A percentile compares a stretch with the other conserved stretches of the same genome.
phyloP scores from a whole-genome alignment of 1,284 basidiomycete genomes.

The Peniophora sp. region DNA sequence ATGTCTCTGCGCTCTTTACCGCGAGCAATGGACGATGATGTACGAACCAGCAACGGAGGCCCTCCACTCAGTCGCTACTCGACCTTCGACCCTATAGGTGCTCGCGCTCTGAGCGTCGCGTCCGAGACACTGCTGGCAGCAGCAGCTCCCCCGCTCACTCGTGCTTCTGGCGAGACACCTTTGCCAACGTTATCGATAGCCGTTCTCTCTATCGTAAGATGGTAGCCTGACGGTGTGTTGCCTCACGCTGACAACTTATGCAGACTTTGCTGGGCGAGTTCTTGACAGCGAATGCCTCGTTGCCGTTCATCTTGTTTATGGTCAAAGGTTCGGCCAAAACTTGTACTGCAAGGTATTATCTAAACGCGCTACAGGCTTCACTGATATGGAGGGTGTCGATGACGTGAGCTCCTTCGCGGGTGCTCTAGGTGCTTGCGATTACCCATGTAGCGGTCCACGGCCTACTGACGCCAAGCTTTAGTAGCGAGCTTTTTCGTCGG shows the following conservation, averaged over 20 bases:
- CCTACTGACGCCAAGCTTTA: conserved; percentile 19
- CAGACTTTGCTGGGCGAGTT: conserved; percentile 74
- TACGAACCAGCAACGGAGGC: no score
- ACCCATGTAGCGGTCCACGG: conserved; percentile 5
- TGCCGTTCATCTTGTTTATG: conserved; percentile 87
- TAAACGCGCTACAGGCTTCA: conserved; percentile 44
- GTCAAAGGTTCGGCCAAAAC: conserved; percentile 57
- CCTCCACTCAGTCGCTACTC: no score
- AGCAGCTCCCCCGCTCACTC: no score
- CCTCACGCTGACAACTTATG: neutral
- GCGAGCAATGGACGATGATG: no score
- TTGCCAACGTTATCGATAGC: neutral
- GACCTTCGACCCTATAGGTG: no score
- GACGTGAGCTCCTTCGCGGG: conserved; percentile 82
- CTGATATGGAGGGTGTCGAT: conserved; percentile 55
- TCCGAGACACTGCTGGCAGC: no score
- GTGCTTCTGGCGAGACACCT: neutral
- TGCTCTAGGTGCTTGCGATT: conserved; percentile 45
- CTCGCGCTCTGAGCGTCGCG: no score
- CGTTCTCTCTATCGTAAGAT: neutral
- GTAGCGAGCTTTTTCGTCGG: conserved; percentile 75
- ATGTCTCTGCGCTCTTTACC: no score
- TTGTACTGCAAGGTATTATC: neutral
- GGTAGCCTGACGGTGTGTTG: neutral
- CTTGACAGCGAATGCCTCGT: conserved; percentile 81